A percentile compares a stretch with the other conserved stretches of the same genome.
Conservation (phyloP, 306 rosid species). For the Macrotyloma uniflorum region DNA sequence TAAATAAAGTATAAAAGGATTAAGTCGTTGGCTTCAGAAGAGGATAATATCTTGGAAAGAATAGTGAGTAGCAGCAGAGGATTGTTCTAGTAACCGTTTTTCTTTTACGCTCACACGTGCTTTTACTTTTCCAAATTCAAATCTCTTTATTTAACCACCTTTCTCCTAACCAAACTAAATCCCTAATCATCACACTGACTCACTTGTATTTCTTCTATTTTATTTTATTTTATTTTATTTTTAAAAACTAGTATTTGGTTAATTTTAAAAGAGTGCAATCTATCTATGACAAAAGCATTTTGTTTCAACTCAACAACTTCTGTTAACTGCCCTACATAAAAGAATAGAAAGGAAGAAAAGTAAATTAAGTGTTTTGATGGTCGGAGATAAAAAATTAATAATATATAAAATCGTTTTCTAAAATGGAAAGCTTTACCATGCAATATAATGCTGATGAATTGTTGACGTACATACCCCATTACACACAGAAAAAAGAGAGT, state of each 20-base stretch:
- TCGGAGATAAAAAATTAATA: too few relatives aligned
- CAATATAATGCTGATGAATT: too few relatives aligned
- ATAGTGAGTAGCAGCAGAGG: not conserved
- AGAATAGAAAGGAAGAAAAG: too few relatives aligned
- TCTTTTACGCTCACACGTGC: not conserved
- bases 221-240: too few relatives aligned
- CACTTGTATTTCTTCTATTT: too few relatives aligned
- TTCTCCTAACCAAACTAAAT: slow-evolving; percentile 4
- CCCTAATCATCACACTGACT: not conserved
- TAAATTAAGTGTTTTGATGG: too few relatives aligned
- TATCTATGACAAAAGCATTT: not conserved
- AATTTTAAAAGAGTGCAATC: not conserved
- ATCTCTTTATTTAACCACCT: not conserved
- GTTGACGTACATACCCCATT: not conserved
- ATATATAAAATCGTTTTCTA: too few relatives aligned
- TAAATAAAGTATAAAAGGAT: slow-evolving; percentile 1
- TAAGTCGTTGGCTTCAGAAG: not conserved
- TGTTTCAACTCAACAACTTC: slow-evolving; percentile 20
- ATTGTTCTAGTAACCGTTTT: not conserved
- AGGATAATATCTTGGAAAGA: not conserved
- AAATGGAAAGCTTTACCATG: too few relatives aligned
- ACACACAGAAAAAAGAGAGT: not conserved
- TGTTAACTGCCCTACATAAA: slow-evolving; percentile 36
- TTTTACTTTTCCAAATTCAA: slow-evolving; percentile 11
- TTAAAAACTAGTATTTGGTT: too few relatives aligned